Evolutionary conservation across 225 moss, liverwort and hornwort species (phyloP), one percentile per base, ranked within the genome.

Genomic region (Anthoceros angustus): DNA sequence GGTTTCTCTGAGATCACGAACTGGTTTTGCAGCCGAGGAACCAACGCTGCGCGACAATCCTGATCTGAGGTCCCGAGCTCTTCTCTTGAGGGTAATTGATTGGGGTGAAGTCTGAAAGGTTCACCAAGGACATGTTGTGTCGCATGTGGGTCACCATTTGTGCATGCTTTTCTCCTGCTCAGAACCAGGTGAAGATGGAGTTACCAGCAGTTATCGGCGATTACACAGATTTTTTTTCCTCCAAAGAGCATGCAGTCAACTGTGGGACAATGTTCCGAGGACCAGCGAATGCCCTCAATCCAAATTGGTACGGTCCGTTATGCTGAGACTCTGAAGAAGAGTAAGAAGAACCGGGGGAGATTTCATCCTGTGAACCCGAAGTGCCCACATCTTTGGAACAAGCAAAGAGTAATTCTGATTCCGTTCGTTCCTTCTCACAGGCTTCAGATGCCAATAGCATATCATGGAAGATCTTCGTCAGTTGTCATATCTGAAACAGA

Each of bases 221-320:
- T 72, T 98, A 91, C 67, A 91, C 95, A 0, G 95, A 98, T 64
- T 98, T 98, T 43, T 98, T 86, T 69, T 95, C 95, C n/a, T 98
- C 95, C 25, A 98, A 83, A 74, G 91, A 98, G 77, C 95, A 88
- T 64, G 91, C 86, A 49, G 70, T 74, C 32, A 98, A 98, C 66
- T 76, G 82, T 23, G 95, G 88, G 23, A 70, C 74, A 41, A 82
- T 98, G 66, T 91, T 95, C 48, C 75, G 76, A 55, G 83, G 86
- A 66, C 83, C 74, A 80, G 91, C 88, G 46, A 74, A 88, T 0
- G 88, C 90, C n/a, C 86, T 95, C 8, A 88, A 90, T 66, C 80
- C 79, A 32, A 88, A 88, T 62, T 95, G 94, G 94, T 95, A 73
- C 23, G 40, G 7, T 24, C 21, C 55, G 4, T 1, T 32, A 32